A percentile compares a stretch with the other conserved stretches of the same genome.
phyloP scores from a whole-genome alignment of 352 stramenopile genomes.

The Thalassiosira ordinaria region DNA sequence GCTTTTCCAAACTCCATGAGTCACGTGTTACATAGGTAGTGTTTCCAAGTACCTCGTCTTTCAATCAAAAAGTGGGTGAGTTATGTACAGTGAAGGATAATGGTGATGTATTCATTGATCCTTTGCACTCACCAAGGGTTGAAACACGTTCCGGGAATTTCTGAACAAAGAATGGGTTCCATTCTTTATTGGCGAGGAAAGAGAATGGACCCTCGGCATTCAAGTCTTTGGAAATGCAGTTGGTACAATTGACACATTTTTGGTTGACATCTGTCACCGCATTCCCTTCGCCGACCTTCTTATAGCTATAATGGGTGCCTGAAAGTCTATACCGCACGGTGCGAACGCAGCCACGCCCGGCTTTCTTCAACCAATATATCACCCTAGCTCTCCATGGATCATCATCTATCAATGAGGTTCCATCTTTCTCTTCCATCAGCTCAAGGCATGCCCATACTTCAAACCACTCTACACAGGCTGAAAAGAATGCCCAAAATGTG shows the following conservation, averaged over 20 bases:
- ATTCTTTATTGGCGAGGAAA: constrained; percentile 15
- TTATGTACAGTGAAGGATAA: no score
- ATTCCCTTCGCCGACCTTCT: constrained; percentile 8
- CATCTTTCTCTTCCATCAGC: constrained; percentile 36
- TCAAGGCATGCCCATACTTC: constrained; percentile 46
- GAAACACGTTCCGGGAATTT: not conserved
- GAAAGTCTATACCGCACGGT: constrained; percentile 31
- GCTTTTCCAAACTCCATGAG: constrained; percentile 57
- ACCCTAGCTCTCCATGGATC: constrained; percentile 11
- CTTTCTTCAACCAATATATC: constrained; percentile 12
- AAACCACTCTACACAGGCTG: constrained; percentile 48
- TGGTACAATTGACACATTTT: constrained; percentile 2
- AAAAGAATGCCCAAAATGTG: constrained; percentile 62
- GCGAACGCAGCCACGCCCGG: not conserved
- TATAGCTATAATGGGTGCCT: constrained; percentile 27
- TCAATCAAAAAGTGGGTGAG: no score
- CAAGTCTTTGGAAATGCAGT: not conserved
- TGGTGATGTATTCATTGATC: no score
- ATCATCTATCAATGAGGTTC: constrained; percentile 19
- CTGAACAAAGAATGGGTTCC: constrained; percentile 1
- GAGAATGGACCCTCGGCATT: not conserved
- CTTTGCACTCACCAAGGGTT: no score
- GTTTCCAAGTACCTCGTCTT: constrained; percentile 15
- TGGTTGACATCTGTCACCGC: not conserved
- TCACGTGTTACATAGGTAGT: constrained; percentile 41